Conservation (phyloP, 176 grass and related monocot genomes). For the Lolium perenne region DNA sequence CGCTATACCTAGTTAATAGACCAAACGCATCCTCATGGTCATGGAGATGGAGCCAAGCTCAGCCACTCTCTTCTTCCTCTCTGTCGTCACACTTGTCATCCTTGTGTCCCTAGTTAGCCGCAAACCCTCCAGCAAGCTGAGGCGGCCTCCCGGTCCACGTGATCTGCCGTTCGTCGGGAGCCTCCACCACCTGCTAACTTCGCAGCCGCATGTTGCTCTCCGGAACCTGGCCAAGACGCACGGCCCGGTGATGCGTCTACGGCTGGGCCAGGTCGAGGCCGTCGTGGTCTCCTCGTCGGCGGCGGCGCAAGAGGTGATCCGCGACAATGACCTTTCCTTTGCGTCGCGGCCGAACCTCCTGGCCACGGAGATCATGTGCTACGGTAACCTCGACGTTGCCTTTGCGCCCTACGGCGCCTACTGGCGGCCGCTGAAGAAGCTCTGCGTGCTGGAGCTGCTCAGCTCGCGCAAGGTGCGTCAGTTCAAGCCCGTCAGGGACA, state of each 20-base stretch:
- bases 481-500: constrained; percentile 21
- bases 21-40: no score
- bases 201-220: constrained; percentile 31
- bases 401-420: constrained; percentile 40
- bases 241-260: constrained; percentile 41
- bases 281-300: constrained; percentile 42
- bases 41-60: constrained; percentile 5
- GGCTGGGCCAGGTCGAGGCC: constrained; percentile 34
- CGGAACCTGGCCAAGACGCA: background rate
- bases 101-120: background rate
- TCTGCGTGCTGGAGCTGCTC: constrained; percentile 39
- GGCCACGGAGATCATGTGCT: constrained; percentile 19
- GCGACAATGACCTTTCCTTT: constrained; percentile 38
- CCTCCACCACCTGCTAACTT: constrained; percentile 37
- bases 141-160: constrained; percentile 36
- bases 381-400: constrained; percentile 27
- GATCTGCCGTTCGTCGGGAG: constrained; percentile 35
- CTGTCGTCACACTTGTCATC: background rate
- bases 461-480: constrained; percentile 21
- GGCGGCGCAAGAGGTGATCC: constrained; percentile 37
- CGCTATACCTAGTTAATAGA: no score
- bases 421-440: constrained; percentile 41
- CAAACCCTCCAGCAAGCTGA: background rate
- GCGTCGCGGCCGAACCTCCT: constrained; percentile 9
- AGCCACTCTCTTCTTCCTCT: background rate